These are phyloP conservation scores for Musa acuminata DNA, from an alignment of 176 grass and related monocot species.

Conservation along the genomic window DNA sequence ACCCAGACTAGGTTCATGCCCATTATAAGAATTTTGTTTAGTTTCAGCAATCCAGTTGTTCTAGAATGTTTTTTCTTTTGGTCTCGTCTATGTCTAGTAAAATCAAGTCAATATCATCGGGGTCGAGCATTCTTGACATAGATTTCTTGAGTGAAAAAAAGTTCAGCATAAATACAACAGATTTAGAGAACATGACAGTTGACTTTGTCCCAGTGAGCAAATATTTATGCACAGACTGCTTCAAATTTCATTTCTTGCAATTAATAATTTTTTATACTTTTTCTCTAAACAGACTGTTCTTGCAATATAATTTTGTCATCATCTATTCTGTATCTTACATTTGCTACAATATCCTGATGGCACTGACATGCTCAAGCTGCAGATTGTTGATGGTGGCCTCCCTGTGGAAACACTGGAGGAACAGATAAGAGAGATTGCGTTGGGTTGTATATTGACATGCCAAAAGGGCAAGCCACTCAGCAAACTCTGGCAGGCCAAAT, in stretches of 20 bases:
- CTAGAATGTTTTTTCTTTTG: no score
- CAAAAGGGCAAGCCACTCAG: conserved; percentile 43
- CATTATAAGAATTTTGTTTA: no score
- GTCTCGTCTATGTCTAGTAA: no score
- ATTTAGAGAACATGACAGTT: no score
- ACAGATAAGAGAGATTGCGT: conserved; percentile 46
- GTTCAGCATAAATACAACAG: no score
- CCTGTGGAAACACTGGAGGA: conserved; percentile 61
- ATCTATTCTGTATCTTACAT: background rate
- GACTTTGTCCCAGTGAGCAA: no score
- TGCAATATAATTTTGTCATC: background rate
- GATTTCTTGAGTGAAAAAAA: no score
- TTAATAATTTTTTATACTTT: background rate
- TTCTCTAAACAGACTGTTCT: background rate
- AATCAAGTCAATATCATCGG: no score
- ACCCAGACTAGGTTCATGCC: no score
- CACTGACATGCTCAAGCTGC: conserved; percentile 10
- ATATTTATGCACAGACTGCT: no score
- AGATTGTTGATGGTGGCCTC: conserved; percentile 64
- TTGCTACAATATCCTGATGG: background rate
- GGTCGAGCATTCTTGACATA: no score
- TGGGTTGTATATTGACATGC: conserved; percentile 42
- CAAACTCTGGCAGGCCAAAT: conserved; percentile 28
- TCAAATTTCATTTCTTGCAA: background rate
- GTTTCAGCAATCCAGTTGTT: no score